A percentile compares a stretch with the other conserved stretches of the same genome.
phyloP scores from a whole-genome alignment of 352 stramenopile genomes.

The Globisporangium radiosum region DNA sequence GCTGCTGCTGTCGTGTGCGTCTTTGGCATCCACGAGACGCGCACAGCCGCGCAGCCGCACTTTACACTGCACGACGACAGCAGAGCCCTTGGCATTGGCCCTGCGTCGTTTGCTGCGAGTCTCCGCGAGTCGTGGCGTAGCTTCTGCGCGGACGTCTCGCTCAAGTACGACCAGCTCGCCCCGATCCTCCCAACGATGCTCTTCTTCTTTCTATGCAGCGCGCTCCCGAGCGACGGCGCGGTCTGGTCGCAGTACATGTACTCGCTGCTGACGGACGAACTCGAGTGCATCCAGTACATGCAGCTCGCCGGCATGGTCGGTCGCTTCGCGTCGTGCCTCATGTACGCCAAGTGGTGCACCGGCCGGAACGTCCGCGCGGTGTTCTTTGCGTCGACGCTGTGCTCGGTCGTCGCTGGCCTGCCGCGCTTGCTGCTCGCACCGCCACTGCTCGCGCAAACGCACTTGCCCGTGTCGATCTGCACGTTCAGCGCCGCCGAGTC shows the following conservation, averaged over 20 bases:
- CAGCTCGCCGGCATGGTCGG: constrained; percentile 59
- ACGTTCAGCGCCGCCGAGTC: constrained; percentile 59
- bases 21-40: constrained; percentile 38
- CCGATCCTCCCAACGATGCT: constrained; percentile 64
- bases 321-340: constrained; percentile 62
- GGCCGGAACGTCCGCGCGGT: constrained; percentile 61
- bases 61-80: not conserved
- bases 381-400: constrained; percentile 72
- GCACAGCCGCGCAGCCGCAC: not conserved
- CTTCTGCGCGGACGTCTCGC: constrained; percentile 40
- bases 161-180: constrained; percentile 40
- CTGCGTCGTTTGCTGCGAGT: constrained; percentile 11
- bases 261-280: constrained; percentile 42
- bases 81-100: not conserved
- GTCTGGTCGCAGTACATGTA: constrained; percentile 84
- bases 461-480: constrained; percentile 59
- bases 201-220: constrained; percentile 80
- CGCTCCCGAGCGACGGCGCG: constrained; percentile 49
- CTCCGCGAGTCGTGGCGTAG: constrained; percentile 23
- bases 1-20: constrained; percentile 42
- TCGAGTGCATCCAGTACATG: constrained; percentile 72
- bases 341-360: constrained; percentile 65
- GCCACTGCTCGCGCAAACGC: constrained; percentile 19
- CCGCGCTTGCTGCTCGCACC: constrained; percentile 59
- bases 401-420: constrained; percentile 50